These are phyloP conservation scores for Calonectria hawksworthii DNA, from an alignment of 2,329 filamentous ascomycete species.

Conservation along the genomic window DNA sequence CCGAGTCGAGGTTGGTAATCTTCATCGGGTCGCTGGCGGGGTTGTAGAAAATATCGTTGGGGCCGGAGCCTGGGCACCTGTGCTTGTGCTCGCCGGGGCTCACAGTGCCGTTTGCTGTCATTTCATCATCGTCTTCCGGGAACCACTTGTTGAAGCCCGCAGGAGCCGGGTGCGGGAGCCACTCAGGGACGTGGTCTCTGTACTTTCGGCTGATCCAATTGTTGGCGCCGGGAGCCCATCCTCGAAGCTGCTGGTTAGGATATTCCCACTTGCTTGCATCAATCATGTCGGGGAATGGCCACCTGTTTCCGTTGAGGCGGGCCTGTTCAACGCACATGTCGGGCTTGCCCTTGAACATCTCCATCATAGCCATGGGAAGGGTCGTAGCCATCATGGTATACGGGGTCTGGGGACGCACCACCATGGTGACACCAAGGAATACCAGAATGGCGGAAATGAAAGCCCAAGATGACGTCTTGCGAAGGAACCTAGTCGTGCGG, in stretches of 20 bases:
- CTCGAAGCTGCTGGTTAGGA: constrained; percentile 42
- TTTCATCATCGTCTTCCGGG: not conserved
- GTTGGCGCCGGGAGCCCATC: constrained; percentile 49
- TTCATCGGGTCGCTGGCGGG: constrained; percentile 57
- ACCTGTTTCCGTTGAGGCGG: constrained; percentile 36
- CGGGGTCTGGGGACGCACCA: constrained; percentile 46
- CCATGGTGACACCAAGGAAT: constrained; percentile 36
- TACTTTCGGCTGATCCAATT: constrained; percentile 43
- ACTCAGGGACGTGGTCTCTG: constrained; percentile 42
- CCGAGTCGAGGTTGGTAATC: constrained; percentile 54
- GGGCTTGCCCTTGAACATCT: constrained; percentile 40
- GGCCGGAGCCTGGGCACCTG: not conserved
- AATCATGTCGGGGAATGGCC: constrained; percentile 49
- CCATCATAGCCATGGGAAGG: constrained; percentile 47
- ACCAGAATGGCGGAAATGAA: constrained; percentile 5
- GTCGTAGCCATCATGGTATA: constrained; percentile 51
- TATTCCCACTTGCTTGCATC: constrained; percentile 43
- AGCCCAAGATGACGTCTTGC: constrained; percentile 25
- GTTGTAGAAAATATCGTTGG: constrained; percentile 51
- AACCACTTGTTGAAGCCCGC: constrained; percentile 49
- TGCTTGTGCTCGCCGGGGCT: not conserved
- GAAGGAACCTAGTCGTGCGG: constrained; percentile 5
- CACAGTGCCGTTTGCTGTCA: not conserved
- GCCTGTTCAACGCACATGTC: constrained; percentile 41
- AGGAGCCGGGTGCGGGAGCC: constrained; percentile 46